These are phyloP conservation scores for Pichia eremophila DNA, from an alignment of 805 yeast species.

Conservation along the genomic window DNA sequence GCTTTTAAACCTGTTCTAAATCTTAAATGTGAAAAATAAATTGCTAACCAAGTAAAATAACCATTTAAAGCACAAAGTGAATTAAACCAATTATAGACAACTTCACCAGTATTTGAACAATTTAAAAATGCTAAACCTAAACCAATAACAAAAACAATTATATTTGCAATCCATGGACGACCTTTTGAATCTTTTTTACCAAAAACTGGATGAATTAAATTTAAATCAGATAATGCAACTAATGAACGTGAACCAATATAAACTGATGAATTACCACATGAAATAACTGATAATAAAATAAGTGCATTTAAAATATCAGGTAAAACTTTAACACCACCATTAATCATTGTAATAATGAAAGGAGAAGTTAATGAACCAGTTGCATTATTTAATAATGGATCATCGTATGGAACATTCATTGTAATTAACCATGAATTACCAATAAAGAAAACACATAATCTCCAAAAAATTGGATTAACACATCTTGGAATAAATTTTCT, in stretches of 20 bases:
- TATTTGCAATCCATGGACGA: slow-evolving; percentile 49
- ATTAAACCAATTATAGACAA: slow-evolving; percentile 55
- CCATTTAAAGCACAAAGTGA: slow-evolving; percentile 56
- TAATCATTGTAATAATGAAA: slow-evolving; percentile 50
- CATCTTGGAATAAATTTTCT: slow-evolving; percentile 48
- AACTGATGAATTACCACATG: slow-evolving; percentile 54
- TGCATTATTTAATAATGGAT: slow-evolving; percentile 34
- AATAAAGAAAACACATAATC: slow-evolving; percentile 44
- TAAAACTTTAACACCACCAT: slow-evolving; percentile 40
- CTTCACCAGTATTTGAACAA: slow-evolving; percentile 45
- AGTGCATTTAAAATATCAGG: slow-evolving; percentile 57
- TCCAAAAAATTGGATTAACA: slow-evolving; percentile 46
- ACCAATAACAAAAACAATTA: slow-evolving; percentile 44
- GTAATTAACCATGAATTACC: slow-evolving; percentile 40
- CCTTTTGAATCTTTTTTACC: slow-evolving; percentile 49
- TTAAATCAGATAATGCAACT: slow-evolving; percentile 46
- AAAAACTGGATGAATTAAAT: slow-evolving; percentile 51
- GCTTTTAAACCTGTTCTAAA: slow-evolving; percentile 45
- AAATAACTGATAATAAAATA: slow-evolving; percentile 43
- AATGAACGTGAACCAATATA: slow-evolving; percentile 44
- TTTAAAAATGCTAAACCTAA: slow-evolving; percentile 52
- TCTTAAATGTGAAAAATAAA: slow-evolving; percentile 47
- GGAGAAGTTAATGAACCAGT: slow-evolving; percentile 56
- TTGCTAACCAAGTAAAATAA: slow-evolving; percentile 52
- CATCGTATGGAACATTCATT: slow-evolving; percentile 50